phyloP scores from a whole-genome alignment of 257 asterid genomes.

The Solanum sejunctum region DNA sequence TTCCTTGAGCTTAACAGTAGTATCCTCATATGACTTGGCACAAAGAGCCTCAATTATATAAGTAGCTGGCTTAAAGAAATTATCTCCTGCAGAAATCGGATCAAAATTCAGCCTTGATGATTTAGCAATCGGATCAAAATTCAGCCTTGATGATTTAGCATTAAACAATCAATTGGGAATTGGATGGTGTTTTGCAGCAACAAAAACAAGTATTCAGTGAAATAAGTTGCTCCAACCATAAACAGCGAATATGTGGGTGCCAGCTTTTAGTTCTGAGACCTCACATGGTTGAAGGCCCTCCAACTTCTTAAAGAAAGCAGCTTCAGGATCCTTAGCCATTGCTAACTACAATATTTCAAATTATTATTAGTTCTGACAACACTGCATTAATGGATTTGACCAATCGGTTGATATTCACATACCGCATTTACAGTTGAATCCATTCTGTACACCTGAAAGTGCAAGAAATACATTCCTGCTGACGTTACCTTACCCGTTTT shows the following conservation, averaged over 20 bases:
- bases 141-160: background rate
- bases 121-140: background rate
- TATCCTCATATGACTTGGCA: conserved; percentile 84
- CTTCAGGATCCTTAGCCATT: conserved; percentile 93
- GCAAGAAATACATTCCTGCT: conserved; percentile 99
- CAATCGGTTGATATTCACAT: conserved; percentile 5
- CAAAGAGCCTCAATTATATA: conserved; percentile 95
- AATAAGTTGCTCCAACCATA: conserved; percentile 64
- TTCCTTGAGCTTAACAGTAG: conserved; percentile 75
- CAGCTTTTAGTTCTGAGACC: conserved; percentile 92
- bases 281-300: conserved; percentile 99
- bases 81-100: conserved; percentile 64
- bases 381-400: background rate
- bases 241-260: conserved; percentile 98
- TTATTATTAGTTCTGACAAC: background rate
- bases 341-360: conserved; percentile 22
- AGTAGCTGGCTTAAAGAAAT: conserved; percentile 91
- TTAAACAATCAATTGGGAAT: background rate
- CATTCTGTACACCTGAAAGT: conserved; percentile 98
- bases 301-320: conserved; percentile 92
- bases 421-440: conserved; percentile 99
- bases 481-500: conserved; percentile 85
- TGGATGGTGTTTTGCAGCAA: conserved; percentile 2
- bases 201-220: background rate
- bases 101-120: background rate